Percentiles rank a stretch among this genome's conserved stretches.
These are phyloP conservation scores for Tolypocladium sp. DNA, from an alignment of 2,329 filamentous ascomycete genomes.

Conservation along the genomic window DNA sequence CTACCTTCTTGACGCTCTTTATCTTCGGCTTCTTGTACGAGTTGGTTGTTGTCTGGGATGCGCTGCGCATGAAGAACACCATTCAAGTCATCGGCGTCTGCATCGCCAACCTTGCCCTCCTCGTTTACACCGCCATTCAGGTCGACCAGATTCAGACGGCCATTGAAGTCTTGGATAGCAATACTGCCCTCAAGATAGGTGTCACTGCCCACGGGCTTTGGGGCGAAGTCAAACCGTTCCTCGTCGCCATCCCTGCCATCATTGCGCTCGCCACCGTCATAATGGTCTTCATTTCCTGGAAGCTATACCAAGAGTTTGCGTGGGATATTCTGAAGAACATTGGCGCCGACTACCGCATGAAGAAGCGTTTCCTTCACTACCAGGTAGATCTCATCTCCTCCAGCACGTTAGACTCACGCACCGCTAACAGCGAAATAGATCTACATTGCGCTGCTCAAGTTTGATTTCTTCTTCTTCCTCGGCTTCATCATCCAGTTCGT, in stretches of 20 bases:
- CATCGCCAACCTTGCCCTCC: conserved; percentile 80
- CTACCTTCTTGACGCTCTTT: conserved; percentile 91
- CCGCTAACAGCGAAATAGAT: conserved; percentile 48
- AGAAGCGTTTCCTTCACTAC: conserved; percentile 90
- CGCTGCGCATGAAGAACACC: conserved; percentile 88
- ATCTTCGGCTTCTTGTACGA: conserved; percentile 97
- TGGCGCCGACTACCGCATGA: conserved; percentile 92
- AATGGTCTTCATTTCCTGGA: conserved; percentile 78
- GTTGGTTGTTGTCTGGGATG: conserved; percentile 84
- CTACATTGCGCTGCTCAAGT: conserved; percentile 95
- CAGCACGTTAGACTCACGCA: not conserved
- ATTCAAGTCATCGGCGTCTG: conserved; percentile 97
- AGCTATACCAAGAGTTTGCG: conserved; percentile 95
- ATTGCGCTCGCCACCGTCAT: conserved; percentile 66
- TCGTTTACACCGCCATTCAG: conserved; percentile 90
- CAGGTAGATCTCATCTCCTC: conserved; percentile 52
- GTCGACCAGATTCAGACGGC: conserved; percentile 81
- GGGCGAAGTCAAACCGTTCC: conserved; percentile 59
- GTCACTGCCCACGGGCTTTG: conserved; percentile 45
- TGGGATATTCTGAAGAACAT: conserved; percentile 99
- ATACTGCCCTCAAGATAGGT: conserved; percentile 32
- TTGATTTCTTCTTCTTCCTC: conserved; percentile 99
- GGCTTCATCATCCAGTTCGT: conserved; percentile 98
- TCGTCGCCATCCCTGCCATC: conserved; percentile 78
- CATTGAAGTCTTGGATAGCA: conserved; percentile 41